These are phyloP conservation scores for Cornus kousa DNA, from an alignment of 148 eudicot species.

Conservation along the genomic window DNA sequence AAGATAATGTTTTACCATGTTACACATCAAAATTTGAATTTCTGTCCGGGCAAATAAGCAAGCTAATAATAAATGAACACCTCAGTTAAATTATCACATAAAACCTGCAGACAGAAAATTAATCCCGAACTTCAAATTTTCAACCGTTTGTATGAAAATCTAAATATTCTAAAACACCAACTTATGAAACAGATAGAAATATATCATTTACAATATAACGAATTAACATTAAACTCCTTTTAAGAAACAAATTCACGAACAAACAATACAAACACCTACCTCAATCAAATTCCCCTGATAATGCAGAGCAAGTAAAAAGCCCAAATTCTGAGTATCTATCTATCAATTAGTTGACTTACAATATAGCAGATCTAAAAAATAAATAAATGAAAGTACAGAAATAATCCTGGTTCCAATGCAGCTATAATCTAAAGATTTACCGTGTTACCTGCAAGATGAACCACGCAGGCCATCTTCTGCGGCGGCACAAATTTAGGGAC, in stretches of 20 bases:
- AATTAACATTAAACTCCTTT: not conserved
- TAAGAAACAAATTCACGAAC: not conserved
- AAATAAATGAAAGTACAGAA: not conserved
- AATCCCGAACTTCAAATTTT: not conserved
- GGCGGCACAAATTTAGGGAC: conserved; percentile 59
- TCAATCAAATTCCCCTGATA: not conserved
- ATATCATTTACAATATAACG: not conserved
- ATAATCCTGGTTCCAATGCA: not conserved
- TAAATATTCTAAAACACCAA: not conserved
- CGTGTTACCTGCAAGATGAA: conserved; percentile 93
- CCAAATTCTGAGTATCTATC: not conserved
- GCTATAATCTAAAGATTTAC: not conserved
- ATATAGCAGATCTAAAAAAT: not conserved
- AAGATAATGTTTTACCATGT: too few species aligned
- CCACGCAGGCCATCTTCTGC: conserved; percentile 83
- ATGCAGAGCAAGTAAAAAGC: not conserved
- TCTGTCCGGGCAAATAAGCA: not conserved
- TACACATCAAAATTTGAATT: not conserved
- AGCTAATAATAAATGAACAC: not conserved
- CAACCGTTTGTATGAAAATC: not conserved
- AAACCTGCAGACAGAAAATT: not conserved
- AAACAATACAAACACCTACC: not conserved
- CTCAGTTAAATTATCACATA: not conserved
- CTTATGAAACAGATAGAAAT: not conserved
- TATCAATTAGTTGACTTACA: conserved; percentile 4